Base-by-base conservation (phyloP, 2,329 filamentous ascomycete genomes). In the Neofusicoccum kwambonambiense region DNA sequence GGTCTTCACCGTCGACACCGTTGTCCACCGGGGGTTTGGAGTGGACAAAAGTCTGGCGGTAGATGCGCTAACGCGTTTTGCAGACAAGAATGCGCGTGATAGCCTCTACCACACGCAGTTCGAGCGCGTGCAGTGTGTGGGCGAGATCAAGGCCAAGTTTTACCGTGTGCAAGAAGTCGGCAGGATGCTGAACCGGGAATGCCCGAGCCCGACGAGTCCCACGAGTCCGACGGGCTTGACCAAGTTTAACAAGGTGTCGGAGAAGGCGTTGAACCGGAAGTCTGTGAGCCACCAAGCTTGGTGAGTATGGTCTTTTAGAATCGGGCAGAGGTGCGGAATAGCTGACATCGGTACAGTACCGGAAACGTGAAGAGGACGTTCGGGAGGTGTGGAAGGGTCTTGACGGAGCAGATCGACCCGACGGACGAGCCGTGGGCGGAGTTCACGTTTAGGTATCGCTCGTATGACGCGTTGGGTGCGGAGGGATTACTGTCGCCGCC, bases 401-500 rank as follows among this genome's bases (percentile, higher is more conserved):
- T 60, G n/a, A 60, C 56, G 42, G 56, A 60, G 11, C 56, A 60
- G 56, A 60, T 60, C 17, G 56, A 60, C 3, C 56, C 56, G 41
- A 60, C 56, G n/a, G 56, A 60, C 5, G 56, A 47, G 42, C 56
- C 56, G n/a, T 60, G 56, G 56, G 56, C 56, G 27, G 56, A 60
- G n/a, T 60, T 60, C 11, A 60, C 56, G 4, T 60, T 60, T 31
- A 45, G 31, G 12, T 60, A 60, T 47, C 56, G 56, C 39, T 60
- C 56, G 7, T 27, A 35, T 31, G 56, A 60, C 15, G 56, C 42
- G 42, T 34, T 60, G 42, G 27, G 31, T 15, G 41, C 27, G 31
- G 56, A 60, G 42, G 56, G 56, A 17, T 22, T 60, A 7, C 31
- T 17, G 34, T 39, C 37, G 13, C 37, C 37, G 6, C 56, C 56